Percentiles rank a stretch among this genome's conserved stretches.
These are phyloP conservation scores for Imleria badia DNA, from an alignment of 768 basidiomycete genomes.

Conservation along the genomic window DNA sequence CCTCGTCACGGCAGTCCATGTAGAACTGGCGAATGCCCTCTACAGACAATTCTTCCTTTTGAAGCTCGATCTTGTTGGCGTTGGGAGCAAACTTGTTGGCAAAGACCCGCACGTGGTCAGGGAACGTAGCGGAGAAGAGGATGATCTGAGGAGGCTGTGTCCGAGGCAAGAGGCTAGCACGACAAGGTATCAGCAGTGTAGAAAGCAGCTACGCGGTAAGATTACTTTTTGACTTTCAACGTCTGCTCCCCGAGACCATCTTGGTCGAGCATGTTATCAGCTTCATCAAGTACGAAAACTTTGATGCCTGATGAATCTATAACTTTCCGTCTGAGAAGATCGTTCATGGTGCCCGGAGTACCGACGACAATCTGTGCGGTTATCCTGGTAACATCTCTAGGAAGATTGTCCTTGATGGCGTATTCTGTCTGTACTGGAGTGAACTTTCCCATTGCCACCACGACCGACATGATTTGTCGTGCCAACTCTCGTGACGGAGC, in stretches of 20 bases:
- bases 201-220: neutral
- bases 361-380: constrained; percentile 93
- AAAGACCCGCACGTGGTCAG: constrained; percentile 88
- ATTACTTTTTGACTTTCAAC: constrained; percentile 89
- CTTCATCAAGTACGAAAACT: constrained; percentile 96
- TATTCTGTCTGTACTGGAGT: constrained; percentile 92
- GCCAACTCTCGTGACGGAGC: constrained; percentile 97
- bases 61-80: constrained; percentile 95
- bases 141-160: constrained; percentile 73
- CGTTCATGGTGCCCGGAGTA: constrained; percentile 93
- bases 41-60: constrained; percentile 90
- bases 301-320: constrained; percentile 81
- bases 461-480: constrained; percentile 95
- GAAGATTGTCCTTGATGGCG: constrained; percentile 87
- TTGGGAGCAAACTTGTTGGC: constrained; percentile 90
- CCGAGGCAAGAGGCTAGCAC: constrained; percentile 55
- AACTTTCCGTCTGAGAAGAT: constrained; percentile 75
- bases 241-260: constrained; percentile 95
- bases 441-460: constrained; percentile 93
- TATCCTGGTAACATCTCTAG: constrained; percentile 60
- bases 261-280: constrained; percentile 98
- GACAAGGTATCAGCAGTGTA: constrained; percentile 12
- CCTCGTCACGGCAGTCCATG: constrained; percentile 91
- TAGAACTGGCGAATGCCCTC: constrained; percentile 96
- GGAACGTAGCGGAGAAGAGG: constrained; percentile 98